Evolutionary conservation across 148 eudicot genomes (phyloP).

Genomic region (Dianthus caryophyllus): DNA sequence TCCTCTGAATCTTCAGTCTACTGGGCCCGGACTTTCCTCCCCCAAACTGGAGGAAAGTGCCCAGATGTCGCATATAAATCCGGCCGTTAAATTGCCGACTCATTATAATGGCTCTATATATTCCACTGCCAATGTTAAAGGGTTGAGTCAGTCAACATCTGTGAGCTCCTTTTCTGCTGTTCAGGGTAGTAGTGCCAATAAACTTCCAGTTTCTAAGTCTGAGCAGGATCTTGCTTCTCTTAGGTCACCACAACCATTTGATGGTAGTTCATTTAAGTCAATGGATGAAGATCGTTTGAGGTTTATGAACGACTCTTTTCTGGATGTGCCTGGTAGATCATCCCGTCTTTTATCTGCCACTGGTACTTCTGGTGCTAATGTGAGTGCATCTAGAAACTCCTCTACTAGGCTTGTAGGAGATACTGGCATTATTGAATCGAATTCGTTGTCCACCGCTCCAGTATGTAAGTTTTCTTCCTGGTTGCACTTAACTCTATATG

Average conservation of each 20-base stretch:
- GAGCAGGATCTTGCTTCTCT: constrained; percentile 81
- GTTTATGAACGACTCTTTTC: constrained; percentile 28
- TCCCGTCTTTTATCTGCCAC: constrained; percentile 40
- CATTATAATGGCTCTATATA: constrained; percentile 40
- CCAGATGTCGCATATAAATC: constrained; percentile 35
- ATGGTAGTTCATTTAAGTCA: constrained; percentile 44
- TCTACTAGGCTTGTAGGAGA: constrained; percentile 28
- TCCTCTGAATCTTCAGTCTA: constrained; percentile 30
- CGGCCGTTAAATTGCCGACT: constrained; percentile 31
- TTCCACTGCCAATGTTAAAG: constrained; percentile 44
- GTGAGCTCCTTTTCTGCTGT: constrained; percentile 43
- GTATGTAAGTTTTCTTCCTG: constrained; percentile 47
- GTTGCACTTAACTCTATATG: constrained; percentile 7
- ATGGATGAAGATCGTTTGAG: constrained; percentile 61
- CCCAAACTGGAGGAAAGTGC: constrained; percentile 45
- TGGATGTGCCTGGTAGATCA: constrained; percentile 39
- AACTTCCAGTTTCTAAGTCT: constrained; percentile 74
- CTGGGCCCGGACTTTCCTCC: constrained; percentile 44
- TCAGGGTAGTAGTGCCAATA: constrained; percentile 35
- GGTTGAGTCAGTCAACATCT: constrained; percentile 51
- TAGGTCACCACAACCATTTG: constrained; percentile 62
- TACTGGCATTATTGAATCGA: constrained; percentile 34
- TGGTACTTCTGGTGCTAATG: constrained; percentile 30
- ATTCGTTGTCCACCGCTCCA: constrained; percentile 41
- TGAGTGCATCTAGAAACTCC: constrained; percentile 32